phyloP scores from a whole-genome alignment of 2,329 filamentous ascomycete species.

The Cladosporium phlei region DNA sequence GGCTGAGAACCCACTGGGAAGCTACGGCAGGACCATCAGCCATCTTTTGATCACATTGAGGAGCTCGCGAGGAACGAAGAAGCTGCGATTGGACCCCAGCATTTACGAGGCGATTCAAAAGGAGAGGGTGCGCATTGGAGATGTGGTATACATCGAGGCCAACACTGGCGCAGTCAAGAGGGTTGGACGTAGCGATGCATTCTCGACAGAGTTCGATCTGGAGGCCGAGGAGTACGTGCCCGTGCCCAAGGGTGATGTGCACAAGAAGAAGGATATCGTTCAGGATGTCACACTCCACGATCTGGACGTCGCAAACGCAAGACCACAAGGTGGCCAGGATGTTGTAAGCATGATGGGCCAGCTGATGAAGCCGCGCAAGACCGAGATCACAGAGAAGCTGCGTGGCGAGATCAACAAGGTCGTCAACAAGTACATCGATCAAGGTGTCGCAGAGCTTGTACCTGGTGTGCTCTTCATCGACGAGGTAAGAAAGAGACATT shows the following conservation, averaged over 20 bases:
- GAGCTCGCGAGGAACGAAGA: constrained; percentile 95
- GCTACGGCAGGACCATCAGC: constrained; percentile 95
- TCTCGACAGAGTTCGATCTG: constrained; percentile 96
- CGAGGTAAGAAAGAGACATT: constrained; percentile 58
- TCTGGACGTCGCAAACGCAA: constrained; percentile 88
- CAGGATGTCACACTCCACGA: constrained; percentile 98
- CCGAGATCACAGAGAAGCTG: constrained; percentile 97
- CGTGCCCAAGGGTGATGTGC: constrained; percentile 96
- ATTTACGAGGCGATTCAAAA: constrained; percentile 99
- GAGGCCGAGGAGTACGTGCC: constrained; percentile 99
- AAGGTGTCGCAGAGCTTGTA: constrained; percentile 95
- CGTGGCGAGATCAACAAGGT: constrained; percentile 97
- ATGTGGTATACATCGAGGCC: constrained; percentile 98
- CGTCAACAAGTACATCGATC: constrained; percentile 97
- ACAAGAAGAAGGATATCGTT: constrained; percentile 99
- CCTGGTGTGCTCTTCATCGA: constrained; percentile 98
- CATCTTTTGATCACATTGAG: constrained; percentile 92
- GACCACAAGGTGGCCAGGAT: constrained; percentile 94
- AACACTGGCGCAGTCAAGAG: constrained; percentile 98
- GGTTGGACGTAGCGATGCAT: constrained; percentile 91
- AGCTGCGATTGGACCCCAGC: constrained; percentile 90
- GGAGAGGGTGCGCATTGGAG: constrained; percentile 90
- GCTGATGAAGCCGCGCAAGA: constrained; percentile 99
- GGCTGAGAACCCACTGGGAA: constrained; percentile 92
- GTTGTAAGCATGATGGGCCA: constrained; percentile 99